Evolutionary conservation across 2,329 filamentous ascomycete genomes (phyloP).

Genomic region (Escovopsis weberi): DNA sequence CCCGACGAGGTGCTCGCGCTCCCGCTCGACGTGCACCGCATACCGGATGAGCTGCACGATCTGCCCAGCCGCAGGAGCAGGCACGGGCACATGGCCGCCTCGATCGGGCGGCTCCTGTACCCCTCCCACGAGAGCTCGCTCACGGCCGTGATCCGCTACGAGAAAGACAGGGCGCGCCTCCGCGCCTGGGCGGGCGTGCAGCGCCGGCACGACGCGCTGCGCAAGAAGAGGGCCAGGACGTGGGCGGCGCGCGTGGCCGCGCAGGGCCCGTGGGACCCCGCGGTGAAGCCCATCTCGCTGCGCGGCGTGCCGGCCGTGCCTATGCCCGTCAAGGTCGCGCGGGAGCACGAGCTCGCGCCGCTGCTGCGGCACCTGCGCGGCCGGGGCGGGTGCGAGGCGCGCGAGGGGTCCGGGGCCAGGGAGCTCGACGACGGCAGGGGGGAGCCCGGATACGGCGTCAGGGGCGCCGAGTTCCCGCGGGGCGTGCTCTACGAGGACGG

Average conservation of each 20-base stretch:
- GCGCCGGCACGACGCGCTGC: constrained; percentile 20
- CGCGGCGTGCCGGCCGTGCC: constrained; percentile 18
- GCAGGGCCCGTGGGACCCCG: constrained; percentile 21
- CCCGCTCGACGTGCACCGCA: constrained; percentile 16
- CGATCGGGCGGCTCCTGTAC: constrained; percentile 19
- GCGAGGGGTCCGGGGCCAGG: constrained; percentile 11
- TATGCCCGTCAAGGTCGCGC: constrained; percentile 20
- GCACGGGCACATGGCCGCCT: constrained; percentile 16
- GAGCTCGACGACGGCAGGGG: constrained; percentile 21
- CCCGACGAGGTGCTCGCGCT: constrained; percentile 21
- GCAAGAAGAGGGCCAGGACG: constrained; percentile 17
- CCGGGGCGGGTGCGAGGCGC: constrained; percentile 12
- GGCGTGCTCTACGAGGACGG: constrained; percentile 34
- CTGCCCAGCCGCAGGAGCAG: constrained; percentile 22
- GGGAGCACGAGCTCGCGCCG: constrained; percentile 17
- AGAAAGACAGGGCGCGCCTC: constrained; percentile 21
- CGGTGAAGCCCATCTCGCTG: constrained; percentile 16
- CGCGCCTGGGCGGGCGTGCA: constrained; percentile 22
- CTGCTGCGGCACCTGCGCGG: constrained; percentile 19
- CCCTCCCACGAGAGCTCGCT: constrained; percentile 20
- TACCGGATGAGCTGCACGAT: constrained; percentile 17
- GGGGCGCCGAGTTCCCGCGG: constrained; percentile 21
- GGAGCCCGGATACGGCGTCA: constrained; percentile 21
- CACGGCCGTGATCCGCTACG: constrained; percentile 23
- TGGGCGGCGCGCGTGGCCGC: constrained; percentile 19